Base-by-base conservation (phyloP, 305 asterid genomes). In the Fraxinus nigra region DNA sequence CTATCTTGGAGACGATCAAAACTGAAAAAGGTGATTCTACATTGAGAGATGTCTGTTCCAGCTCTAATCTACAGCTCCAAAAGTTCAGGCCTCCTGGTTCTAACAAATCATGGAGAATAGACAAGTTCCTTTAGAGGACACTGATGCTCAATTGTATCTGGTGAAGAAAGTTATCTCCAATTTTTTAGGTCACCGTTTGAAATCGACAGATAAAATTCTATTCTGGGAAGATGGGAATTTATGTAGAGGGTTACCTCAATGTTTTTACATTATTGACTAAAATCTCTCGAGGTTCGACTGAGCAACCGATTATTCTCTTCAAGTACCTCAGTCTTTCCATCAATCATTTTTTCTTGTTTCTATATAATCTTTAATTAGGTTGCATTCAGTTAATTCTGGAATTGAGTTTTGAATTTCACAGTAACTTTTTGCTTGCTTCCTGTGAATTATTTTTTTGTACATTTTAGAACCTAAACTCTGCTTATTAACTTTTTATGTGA, bases 11-110 rank as follows among this genome's bases (percentile, higher is more conserved):
- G 82, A 85, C 46, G 18, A 89, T 87, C 69, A 77, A 82, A 78
- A 20, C 86, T 0, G 89, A 86, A 37, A 81, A 79, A 75, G 90
- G 92, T 8, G 84, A 84, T 75, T 79, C 89, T 54, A 80, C 24
- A 18, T 46, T 84, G 81, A 75, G 22, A 0, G 88, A 87, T 35
- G 75, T 87, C 7, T 75, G 77, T 9, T 83, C 85, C 8, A 78
- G 85, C 79, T 80, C 85, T 75, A 82, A 40, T 78, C 38, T 89
- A 61, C 78, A 26, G 84, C 76, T 82, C 40, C 82, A 87, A 51
- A 74, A 74, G 73, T 89, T 89, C 85, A 80, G 87, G 72, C 89
- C 92, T 35, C 87, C 86, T 46, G 85, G 86, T 84, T 74, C 85
- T 43, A 79, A 74, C 76, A 89, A 86, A 87, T 35, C 87, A 48